Base-by-base conservation (phyloP, 2,329 filamentous ascomycete species). In the Raffaelea albimanens region DNA sequence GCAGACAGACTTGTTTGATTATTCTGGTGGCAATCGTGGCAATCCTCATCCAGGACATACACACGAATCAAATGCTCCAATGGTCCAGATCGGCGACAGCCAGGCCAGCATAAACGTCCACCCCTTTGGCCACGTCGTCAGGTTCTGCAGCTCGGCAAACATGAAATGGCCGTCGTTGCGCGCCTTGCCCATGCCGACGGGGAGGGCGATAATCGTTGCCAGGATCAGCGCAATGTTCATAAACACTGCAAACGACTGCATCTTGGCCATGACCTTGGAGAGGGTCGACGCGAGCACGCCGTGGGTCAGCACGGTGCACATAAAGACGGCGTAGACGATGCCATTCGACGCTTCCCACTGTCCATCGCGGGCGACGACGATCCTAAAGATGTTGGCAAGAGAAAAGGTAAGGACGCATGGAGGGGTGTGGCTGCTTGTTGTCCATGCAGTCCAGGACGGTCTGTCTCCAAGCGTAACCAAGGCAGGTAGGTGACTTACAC, bases 1-100 rank as follows among this genome's bases (percentile, higher is more conserved):
- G n/a, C n/a, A n/a, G n/a, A n/a, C n/a, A n/a, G n/a, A n/a, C n/a
- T n/a, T n/a, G n/a, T n/a, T n/a, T n/a, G n/a, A n/a, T n/a, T n/a
- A n/a, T n/a, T n/a, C n/a, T n/a, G 3, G 25, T 10, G 19, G 21
- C 16, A 39, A 23, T 23, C n/a, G n/a, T 29, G 19, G 25, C 13
- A 31, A 14, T 20, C 18, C 4, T 20, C 10, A 20, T 13, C 25
- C 25, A 20, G 14, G 5, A 53, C 80, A 73, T 8, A 75, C 73
- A 47, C 75, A 79, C 2, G 69, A 71, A 55, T 80, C 76, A 51
- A 80, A 80, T 2, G 67, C 70, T n/a, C 67, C 67, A 34, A 75
- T 74, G 1, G 76, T 78, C 78, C 78, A 83, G 51, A 83, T 81
- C 0, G 78, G 78, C 25, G 67, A 70, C 19, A 82, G 63, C 75